A percentile compares a stretch with the other conserved stretches of the same genome.
Conservation (phyloP, 129 eudicot species). For the Gnaphalium uliginosum region DNA sequence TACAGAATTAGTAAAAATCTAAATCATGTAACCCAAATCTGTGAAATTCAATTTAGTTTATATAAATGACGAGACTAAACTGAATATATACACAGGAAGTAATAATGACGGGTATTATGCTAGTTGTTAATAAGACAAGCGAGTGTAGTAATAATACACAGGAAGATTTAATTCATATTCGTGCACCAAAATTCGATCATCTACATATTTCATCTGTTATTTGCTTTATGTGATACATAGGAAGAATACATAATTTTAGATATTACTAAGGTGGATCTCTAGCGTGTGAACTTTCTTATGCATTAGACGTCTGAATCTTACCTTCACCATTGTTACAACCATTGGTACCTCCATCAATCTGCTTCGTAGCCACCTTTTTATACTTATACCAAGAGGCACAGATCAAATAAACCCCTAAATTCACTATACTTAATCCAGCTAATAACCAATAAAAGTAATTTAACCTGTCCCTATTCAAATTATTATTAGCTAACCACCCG, state of each 20-base stretch:
- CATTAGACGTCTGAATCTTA: conserved; percentile 34
- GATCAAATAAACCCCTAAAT: conserved; percentile 60
- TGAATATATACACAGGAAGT: no score
- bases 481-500: conserved; percentile 75
- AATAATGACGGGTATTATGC: no score
- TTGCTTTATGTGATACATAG: conserved; percentile 3
- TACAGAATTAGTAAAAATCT: no score
- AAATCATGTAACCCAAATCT: no score
- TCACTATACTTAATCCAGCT: conserved; percentile 56
- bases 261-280: conserved; percentile 13
- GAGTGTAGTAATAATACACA: no score
- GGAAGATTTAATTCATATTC: no score
- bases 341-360: conserved; percentile 27
- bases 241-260: conserved; percentile 9
- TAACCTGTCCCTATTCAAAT: conserved; percentile 64
- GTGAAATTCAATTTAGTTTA: no score
- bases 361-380: conserved; percentile 48
- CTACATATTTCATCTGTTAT: background rate
- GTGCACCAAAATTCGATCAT: no score
- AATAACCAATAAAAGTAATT: conserved; percentile 73
- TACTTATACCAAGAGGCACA: conserved; percentile 82
- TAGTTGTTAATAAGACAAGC: no score
- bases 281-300: conserved; percentile 22
- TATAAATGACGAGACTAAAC: no score
- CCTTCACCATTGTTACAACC: conserved; percentile 23